Conservation (phyloP, 2,329 filamentous ascomycete genomes). For the Zymoseptoria tritici region DNA sequence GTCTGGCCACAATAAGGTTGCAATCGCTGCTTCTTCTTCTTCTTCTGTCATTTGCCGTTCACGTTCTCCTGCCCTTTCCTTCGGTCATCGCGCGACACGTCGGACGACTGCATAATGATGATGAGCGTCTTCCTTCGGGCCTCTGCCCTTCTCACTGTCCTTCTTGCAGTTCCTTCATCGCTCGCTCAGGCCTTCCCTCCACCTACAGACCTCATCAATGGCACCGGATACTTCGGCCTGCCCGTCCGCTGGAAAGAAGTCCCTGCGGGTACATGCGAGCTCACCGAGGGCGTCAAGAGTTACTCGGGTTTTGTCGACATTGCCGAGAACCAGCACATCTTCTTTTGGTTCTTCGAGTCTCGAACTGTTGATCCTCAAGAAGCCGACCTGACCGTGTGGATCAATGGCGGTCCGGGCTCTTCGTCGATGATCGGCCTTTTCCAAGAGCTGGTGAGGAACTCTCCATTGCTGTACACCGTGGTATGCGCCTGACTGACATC, state of each 20-base stretch:
- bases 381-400: constrained; percentile 54
- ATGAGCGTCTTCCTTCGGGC: background rate
- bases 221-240: constrained; percentile 40
- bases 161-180: constrained; percentile 1
- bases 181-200: constrained; percentile 39
- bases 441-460: constrained; percentile 33
- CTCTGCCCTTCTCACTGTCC: background rate
- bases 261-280: constrained; percentile 40
- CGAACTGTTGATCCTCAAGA: constrained; percentile 42
- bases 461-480: background rate
- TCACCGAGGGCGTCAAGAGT: constrained; percentile 43
- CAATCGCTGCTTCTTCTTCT: background rate
- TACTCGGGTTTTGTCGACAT: constrained; percentile 38
- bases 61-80: background rate
- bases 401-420: constrained; percentile 54
- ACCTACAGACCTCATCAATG: constrained; percentile 38
- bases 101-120: background rate
- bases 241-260: constrained; percentile 54
- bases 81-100: background rate
- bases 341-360: constrained; percentile 60
- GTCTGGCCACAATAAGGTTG: background rate
- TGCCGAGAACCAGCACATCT: constrained; percentile 40
- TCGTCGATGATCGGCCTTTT: constrained; percentile 54
- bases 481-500: constrained; percentile 21
- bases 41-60: background rate